Evolutionary conservation across 129 eudicot species (phyloP).

Genomic region (Centrapalus pauciflorus): DNA sequence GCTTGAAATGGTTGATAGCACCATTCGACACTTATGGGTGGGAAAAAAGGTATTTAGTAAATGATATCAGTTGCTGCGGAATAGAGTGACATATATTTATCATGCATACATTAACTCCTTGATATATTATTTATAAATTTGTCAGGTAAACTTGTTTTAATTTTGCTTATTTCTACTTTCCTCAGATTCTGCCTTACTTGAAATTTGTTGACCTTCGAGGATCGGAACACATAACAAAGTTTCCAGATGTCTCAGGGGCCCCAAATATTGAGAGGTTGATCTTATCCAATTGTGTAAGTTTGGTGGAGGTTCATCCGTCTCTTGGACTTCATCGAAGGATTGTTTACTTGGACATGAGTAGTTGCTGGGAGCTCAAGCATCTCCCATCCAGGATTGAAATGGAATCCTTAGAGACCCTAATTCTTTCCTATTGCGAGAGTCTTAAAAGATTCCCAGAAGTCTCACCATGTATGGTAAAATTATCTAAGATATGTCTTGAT

Average conservation of each 20-base stretch:
- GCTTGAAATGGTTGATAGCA: background rate
- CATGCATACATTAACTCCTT: background rate
- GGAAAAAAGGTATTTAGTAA: background rate
- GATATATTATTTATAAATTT: background rate
- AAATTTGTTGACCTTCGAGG: background rate
- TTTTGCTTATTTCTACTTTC: background rate
- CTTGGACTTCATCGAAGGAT: background rate
- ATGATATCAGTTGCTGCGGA: background rate
- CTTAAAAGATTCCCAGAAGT: conserved; percentile 2
- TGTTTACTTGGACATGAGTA: conserved; percentile 11
- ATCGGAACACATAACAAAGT: background rate
- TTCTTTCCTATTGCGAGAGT: background rate
- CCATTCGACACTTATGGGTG: background rate
- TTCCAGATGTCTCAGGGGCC: conserved; percentile 18
- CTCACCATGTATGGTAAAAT: background rate
- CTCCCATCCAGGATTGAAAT: conserved; percentile 7
- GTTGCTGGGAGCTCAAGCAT: background rate
- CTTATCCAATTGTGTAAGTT: background rate
- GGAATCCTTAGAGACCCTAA: conserved; percentile 16
- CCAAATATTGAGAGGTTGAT: conserved; percentile 8
- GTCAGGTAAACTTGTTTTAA: background rate
- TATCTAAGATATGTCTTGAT: background rate
- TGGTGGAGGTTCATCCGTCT: conserved; percentile 7
- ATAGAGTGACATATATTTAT: background rate
- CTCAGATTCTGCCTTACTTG: conserved; percentile 10